These are phyloP conservation scores for Quercus gilva DNA, from an alignment of 306 rosid genomes.

Conservation along the genomic window DNA sequence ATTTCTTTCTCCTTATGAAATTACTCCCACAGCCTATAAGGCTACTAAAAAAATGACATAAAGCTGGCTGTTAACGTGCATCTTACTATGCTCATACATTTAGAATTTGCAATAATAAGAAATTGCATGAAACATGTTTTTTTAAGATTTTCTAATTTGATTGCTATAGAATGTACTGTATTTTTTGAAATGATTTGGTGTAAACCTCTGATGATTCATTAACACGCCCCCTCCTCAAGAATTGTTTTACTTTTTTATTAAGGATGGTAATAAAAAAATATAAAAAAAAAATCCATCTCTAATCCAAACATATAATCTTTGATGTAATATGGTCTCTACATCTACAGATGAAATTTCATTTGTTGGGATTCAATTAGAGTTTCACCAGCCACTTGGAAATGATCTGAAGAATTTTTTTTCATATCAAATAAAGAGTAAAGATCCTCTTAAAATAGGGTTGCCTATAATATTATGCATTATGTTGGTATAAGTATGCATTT, in stretches of 20 bases:
- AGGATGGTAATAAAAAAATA: neutral
- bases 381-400: constrained; percentile 93
- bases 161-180: no score
- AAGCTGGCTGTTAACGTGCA: no score
- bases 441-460: constrained; percentile 92
- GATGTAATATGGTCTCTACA: constrained; percentile 4
- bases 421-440: constrained; percentile 70
- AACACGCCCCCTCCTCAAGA: no score
- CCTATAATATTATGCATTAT: constrained; percentile 9
- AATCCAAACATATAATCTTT: neutral
- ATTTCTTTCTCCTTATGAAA: no score
- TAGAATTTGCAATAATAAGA: neutral
- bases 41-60: no score
- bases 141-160: neutral
- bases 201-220: no score
- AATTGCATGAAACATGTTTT: neutral
- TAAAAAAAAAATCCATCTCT: neutral
- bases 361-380: constrained; percentile 19
- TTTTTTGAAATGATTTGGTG: no score
- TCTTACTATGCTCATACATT: neutral
- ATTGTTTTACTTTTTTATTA: neutral
- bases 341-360: neutral
- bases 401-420: constrained; percentile 91
- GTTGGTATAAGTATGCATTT: neutral
- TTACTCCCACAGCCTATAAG: no score